Conservation (phyloP, 371 early-diverging fungal species). For the Mortierella sp. region DNA sequence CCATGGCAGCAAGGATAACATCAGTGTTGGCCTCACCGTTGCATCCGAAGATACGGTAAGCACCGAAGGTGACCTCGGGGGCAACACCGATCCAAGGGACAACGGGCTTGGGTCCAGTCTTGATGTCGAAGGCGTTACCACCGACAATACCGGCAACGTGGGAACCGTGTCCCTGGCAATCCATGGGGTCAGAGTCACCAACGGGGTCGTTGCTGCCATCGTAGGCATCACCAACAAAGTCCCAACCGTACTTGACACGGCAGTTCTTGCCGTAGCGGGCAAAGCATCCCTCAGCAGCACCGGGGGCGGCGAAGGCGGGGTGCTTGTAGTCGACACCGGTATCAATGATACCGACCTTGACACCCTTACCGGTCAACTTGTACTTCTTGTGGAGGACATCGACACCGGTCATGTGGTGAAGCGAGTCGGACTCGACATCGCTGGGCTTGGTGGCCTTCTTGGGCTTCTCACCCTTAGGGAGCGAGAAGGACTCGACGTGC, state of each 20-base stretch:
- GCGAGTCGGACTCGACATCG: constrained; percentile 10
- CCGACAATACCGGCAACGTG: constrained; percentile 77
- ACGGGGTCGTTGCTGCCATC: constrained; percentile 36
- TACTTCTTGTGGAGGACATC: constrained; percentile 62
- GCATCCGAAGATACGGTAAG: constrained; percentile 77
- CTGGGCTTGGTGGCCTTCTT: not conserved
- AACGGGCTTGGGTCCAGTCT: constrained; percentile 21
- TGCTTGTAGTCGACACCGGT: constrained; percentile 74
- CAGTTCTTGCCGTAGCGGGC: constrained; percentile 58
- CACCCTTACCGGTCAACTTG: constrained; percentile 70
- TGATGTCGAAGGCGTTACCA: constrained; percentile 60
- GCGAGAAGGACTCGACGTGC: constrained; percentile 29
- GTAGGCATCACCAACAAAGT: constrained; percentile 61
- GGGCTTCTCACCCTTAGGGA: constrained; percentile 24
- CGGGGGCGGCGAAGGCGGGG: constrained; percentile 63
- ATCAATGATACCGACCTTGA: constrained; percentile 81
- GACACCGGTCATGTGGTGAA: constrained; percentile 76
- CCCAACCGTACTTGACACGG: constrained; percentile 61
- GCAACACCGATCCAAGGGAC: constrained; percentile 69
- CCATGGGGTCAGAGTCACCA: constrained; percentile 65
- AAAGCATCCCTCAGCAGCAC: constrained; percentile 59
- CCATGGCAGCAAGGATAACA: constrained; percentile 73
- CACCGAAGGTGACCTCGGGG: constrained; percentile 72
- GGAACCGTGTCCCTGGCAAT: constrained; percentile 63
- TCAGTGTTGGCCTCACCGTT: constrained; percentile 65